These are phyloP conservation scores for Leptomonas pyrrhocoris DNA, from an alignment of 208 protist genomes.

Conservation along the genomic window DNA sequence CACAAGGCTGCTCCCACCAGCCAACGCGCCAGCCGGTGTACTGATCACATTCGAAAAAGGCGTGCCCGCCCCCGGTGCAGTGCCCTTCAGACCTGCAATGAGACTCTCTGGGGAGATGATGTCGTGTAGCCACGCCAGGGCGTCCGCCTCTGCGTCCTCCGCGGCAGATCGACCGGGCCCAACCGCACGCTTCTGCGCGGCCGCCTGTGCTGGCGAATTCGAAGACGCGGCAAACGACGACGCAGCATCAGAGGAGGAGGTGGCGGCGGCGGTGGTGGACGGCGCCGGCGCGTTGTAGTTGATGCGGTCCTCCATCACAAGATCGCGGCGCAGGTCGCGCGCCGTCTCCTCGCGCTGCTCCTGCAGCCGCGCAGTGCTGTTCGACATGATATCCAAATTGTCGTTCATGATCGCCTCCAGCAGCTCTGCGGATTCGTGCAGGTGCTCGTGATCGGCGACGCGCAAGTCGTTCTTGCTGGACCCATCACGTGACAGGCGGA, in stretches of 20 bases:
- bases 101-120: slow-evolving; percentile 66
- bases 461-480: slow-evolving; percentile 9
- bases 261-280: neutral
- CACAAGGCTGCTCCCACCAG: neutral
- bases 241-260: too few species aligned
- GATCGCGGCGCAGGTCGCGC: slow-evolving; percentile 46
- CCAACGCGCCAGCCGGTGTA: neutral
- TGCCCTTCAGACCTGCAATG: slow-evolving; percentile 21
- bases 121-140: slow-evolving; percentile 86
- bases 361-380: slow-evolving; percentile 22
- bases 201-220: neutral
- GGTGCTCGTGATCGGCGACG: slow-evolving; percentile 51
- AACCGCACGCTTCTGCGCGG: neutral
- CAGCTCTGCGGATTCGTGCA: slow-evolving; percentile 78
- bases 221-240: neutral
- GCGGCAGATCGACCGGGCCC: slow-evolving; percentile 6
- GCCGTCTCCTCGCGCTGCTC: slow-evolving; percentile 31
- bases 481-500: slow-evolving; percentile 38
- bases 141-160: slow-evolving; percentile 47
- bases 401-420: slow-evolving; percentile 81
- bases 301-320: slow-evolving; percentile 60
- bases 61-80: slow-evolving; percentile 1
- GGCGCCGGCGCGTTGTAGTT: slow-evolving; percentile 50
- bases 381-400: slow-evolving; percentile 34
- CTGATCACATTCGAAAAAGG: slow-evolving; percentile 2